Percentiles rank a stretch among this genome's conserved stretches.
phyloP scores from a whole-genome alignment of 192 early-diverging fungal genomes.

The Coemansia sp. region DNA sequence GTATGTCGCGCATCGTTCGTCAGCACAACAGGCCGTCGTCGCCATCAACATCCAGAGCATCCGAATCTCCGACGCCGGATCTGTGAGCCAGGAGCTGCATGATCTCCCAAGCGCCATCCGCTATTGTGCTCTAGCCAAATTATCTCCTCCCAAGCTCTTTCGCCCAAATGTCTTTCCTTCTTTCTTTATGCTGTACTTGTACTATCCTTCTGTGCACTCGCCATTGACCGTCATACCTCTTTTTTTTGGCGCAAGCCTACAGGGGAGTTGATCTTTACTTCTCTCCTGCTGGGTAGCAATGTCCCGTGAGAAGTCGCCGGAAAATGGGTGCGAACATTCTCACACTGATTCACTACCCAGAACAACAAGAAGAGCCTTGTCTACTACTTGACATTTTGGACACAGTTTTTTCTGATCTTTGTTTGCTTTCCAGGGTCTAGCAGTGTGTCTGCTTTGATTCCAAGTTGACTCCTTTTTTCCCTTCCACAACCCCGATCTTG shows the following conservation, averaged over 20 bases:
- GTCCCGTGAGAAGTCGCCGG: background rate
- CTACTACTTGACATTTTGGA: background rate
- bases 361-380: background rate
- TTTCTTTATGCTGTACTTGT: background rate
- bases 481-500: background rate
- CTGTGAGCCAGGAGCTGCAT: background rate
- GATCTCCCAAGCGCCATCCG: background rate
- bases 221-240: no score
- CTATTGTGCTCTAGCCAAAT: background rate
- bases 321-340: background rate
- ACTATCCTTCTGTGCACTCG: background rate
- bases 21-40: background rate
- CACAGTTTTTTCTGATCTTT: background rate
- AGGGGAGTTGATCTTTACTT: background rate
- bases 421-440: background rate
- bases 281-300: background rate
- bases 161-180: background rate
- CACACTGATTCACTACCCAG: background rate
- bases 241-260: no score
- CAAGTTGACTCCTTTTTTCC: background rate
- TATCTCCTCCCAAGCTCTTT: no score
- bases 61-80: background rate
- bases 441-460: background rate
- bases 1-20: constrained; percentile 22
- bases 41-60: background rate